Evolutionary conservation across 1,284 basidiomycete genomes (phyloP), one percentile per base, ranked within the genome.

Genomic region (Tetrapyrgos nigripes): DNA sequence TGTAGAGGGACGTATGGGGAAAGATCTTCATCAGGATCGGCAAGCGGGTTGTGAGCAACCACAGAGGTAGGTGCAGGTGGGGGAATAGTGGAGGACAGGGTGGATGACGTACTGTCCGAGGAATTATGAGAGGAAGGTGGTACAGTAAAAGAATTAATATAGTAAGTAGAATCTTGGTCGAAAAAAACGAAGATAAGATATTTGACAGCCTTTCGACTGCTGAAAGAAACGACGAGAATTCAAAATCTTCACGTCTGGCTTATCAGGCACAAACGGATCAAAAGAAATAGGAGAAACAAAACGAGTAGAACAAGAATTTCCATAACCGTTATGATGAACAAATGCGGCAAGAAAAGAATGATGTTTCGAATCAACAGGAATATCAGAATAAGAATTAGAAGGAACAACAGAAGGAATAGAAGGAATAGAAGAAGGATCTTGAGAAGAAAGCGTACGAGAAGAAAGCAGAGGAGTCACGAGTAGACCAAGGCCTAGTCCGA

Each of bases 401-500:
- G 9, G 4, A 28, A 28, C 24, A 33, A 4, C 11, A 17, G 29
- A 5, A 37, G n/a, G n/a, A n/a, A n/a, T n/a, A n/a, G 19, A n/a
- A n/a, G 29, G 19, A 19, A 51, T 4, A 9, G 13, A 37, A 51
- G 50, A 24, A 4, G 29, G 21, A 14, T 10, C 5, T 37, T 24
- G 29, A 51, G 3, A 21, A 24, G 9, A 3, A 19, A 19, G 26
- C 3, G 8, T 4, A 17, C 4, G 4, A 11, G 31, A 24, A 33
- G 31, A 35, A 40, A 8, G 26, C 8, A 51, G 4, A 24, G 50
- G 28, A 24, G 31, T 6, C 19, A 19, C 3, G 24, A n/a, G 3
- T 35, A 51, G 50, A 51, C 50, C 33, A 51, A 35, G 19, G 50
- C 50, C 50, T 51, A 51, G 9, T 19, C 50, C 31, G n/a, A 35